These are phyloP conservation scores for Allium sativum DNA, from an alignment of 106 monocot species.

Conservation along the genomic window DNA sequence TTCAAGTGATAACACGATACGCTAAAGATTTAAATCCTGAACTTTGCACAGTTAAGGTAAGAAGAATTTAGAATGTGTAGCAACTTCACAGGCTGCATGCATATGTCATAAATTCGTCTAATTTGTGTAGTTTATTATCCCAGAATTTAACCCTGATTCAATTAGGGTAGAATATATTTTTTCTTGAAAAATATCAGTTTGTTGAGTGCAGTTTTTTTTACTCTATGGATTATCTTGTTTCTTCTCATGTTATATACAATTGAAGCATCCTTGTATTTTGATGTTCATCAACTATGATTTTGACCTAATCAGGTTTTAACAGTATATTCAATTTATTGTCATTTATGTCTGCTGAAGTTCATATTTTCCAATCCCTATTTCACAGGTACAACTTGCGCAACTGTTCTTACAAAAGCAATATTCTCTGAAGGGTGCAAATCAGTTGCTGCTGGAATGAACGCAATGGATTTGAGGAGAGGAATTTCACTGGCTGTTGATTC, in stretches of 20 bases:
- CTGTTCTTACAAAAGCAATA: constrained; percentile 62
- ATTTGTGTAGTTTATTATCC: too few species aligned
- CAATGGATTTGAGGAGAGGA: constrained; percentile 78
- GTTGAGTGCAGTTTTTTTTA: background rate
- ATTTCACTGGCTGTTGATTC: constrained; percentile 86
- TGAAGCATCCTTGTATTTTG: background rate
- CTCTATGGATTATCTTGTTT: background rate
- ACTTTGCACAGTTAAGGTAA: too few species aligned
- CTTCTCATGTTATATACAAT: background rate
- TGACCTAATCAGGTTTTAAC: too few species aligned
- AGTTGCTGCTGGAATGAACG: constrained; percentile 88
- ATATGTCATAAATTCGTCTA: too few species aligned
- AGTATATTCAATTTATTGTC: background rate
- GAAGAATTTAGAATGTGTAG: too few species aligned
- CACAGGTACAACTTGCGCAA: constrained; percentile 73
- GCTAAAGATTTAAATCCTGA: too few species aligned
- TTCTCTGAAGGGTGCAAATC: constrained; percentile 80
- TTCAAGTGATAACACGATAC: too few species aligned
- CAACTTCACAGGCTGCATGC: too few species aligned
- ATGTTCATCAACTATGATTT: too few species aligned
- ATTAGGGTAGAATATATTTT: too few species aligned
- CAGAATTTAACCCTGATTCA: too few species aligned
- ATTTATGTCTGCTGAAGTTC: background rate
- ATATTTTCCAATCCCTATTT: background rate
- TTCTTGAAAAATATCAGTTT: background rate